Conservation (phyloP, 306 rosid genomes). For the Echinosophora koreensis region DNA sequence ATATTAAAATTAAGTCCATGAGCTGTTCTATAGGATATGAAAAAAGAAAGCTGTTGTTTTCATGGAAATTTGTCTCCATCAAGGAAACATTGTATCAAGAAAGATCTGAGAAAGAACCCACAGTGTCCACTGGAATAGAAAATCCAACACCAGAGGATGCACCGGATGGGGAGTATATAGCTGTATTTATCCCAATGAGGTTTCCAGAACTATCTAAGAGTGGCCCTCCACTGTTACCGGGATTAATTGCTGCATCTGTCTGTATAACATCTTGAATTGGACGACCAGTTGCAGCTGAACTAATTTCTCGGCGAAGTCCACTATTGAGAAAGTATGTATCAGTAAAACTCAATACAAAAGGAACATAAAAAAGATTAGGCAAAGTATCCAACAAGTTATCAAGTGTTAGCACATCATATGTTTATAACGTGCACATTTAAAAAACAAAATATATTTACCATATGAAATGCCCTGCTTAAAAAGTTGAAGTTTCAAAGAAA, state of each 20-base stretch:
- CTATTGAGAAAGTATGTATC: slow-evolving; percentile 54
- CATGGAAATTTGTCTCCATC: neutral
- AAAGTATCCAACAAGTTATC: slow-evolving; percentile 25
- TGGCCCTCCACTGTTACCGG: slow-evolving; percentile 99
- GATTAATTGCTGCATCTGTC: slow-evolving; percentile 99
- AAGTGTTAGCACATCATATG: neutral
- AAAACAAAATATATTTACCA: neutral
- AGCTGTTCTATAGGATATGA: slow-evolving; percentile 8
- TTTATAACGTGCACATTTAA: slow-evolving; percentile 14
- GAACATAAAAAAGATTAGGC: slow-evolving; percentile 2
- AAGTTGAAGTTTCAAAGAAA: slow-evolving; percentile 19
- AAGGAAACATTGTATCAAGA: neutral
- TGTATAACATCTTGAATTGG: slow-evolving; percentile 99
- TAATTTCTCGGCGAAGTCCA: slow-evolving; percentile 98
- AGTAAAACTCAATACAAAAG: slow-evolving; percentile 24
- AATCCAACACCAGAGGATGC: slow-evolving; percentile 99
- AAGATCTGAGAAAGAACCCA: slow-evolving; percentile 55
- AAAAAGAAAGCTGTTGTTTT: slow-evolving; percentile 1
- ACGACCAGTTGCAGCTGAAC: slow-evolving; percentile 99
- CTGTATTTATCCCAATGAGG: slow-evolving; percentile 96
- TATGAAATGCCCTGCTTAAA: slow-evolving; percentile 18
- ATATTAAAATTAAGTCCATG: slow-evolving; percentile 37
- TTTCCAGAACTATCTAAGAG: slow-evolving; percentile 96
- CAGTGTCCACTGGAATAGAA: slow-evolving; percentile 97
- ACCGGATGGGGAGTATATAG: slow-evolving; percentile 97